A percentile compares a stretch with the other conserved stretches of the same genome.
Evolutionary conservation across 352 stramenopile species (phyloP).

Genomic region (Pythium pectinolyticum): DNA sequence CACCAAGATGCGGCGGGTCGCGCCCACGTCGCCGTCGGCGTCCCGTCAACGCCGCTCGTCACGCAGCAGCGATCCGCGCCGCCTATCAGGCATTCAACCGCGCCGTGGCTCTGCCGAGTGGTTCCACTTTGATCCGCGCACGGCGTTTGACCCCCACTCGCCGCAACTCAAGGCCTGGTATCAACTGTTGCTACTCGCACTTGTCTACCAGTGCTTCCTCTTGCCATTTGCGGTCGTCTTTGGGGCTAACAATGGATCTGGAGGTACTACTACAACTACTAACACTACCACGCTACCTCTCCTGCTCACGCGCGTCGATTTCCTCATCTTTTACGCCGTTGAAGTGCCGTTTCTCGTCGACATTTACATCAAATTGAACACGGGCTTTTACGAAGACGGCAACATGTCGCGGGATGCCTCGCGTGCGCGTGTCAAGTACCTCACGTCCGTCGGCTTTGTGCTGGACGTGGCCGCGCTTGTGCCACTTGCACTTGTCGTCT

Average conservation of each 20-base stretch:
- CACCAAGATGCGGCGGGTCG: slow-evolving; percentile 7
- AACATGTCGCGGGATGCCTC: slow-evolving; percentile 46
- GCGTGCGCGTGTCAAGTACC: slow-evolving; percentile 42
- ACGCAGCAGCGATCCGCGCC: slow-evolving; percentile 21
- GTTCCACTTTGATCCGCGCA: slow-evolving; percentile 40
- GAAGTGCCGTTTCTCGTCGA: slow-evolving; percentile 51
- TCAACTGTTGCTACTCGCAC: slow-evolving; percentile 39
- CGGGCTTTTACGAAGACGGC: slow-evolving; percentile 56
- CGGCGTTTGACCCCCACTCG: slow-evolving; percentile 55
- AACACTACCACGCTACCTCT: slow-evolving; percentile 11
- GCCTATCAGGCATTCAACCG: slow-evolving; percentile 13
- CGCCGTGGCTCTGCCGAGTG: slow-evolving; percentile 22
- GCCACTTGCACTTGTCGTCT: slow-evolving; percentile 36
- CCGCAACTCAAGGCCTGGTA: slow-evolving; percentile 47
- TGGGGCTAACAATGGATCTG: neutral
- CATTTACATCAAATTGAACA: slow-evolving; percentile 60
- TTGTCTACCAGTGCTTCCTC: slow-evolving; percentile 53
- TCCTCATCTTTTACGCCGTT: slow-evolving; percentile 34
- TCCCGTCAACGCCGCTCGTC: slow-evolving; percentile 24
- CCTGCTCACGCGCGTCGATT: slow-evolving; percentile 15
- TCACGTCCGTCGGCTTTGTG: slow-evolving; percentile 42
- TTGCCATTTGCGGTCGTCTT: slow-evolving; percentile 48
- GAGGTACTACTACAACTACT: too few species aligned
- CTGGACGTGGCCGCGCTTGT: slow-evolving; percentile 45
- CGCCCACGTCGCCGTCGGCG: slow-evolving; percentile 14